Evolutionary conservation across 2,329 filamentous ascomycete species (phyloP), one percentile per base, ranked within the genome.

Genomic region (Leptosphaerulina australis): DNA sequence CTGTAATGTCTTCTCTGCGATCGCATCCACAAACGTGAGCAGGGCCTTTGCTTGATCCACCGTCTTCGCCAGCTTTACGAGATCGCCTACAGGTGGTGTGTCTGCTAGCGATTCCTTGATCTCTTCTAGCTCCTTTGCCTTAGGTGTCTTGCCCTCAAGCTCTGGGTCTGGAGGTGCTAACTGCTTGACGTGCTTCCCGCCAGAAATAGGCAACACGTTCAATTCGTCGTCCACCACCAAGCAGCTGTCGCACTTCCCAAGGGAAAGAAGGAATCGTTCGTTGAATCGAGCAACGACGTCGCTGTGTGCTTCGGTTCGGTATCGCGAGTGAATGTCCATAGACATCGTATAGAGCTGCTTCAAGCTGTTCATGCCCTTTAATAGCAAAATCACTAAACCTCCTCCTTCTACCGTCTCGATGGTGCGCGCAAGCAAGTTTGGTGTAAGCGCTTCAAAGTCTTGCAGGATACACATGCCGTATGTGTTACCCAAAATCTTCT

Each of bases 381-480:
- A 78, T 55, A 99, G 79, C 59, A 99, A 77, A 34, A 99, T 80
- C 1, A 97, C 93, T 63, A 99, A 73, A 18, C 94, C 94, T 58
- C 94, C 94, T 59, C 95, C 94, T 74, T 99, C 93, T 4, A 99
- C 95, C 0, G 95, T 99, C 77, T 99, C 95, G 62, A 99, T 90
- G 1, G 92, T 97, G 55, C 93, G 85, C 17, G 94, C 94, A 24
- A 99, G 83, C 59, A 97, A 82, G 70, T 99, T 99, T n/a, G 94
- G 94, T 8, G 94, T 99, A 62, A 99, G 84, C 30, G 92, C 94
- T 75, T 99, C 94, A 66, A 99, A 99, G 70, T 99, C 94, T 74
- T 99, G 94, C 62, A 99, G 77, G 59, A 99, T 96, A 73, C 91
- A 97, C 90, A 97, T 97, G 70, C 93, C 93, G 70, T 94, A 99